Conservation (phyloP, 257 asterid species). For the Solanum chilense region DNA sequence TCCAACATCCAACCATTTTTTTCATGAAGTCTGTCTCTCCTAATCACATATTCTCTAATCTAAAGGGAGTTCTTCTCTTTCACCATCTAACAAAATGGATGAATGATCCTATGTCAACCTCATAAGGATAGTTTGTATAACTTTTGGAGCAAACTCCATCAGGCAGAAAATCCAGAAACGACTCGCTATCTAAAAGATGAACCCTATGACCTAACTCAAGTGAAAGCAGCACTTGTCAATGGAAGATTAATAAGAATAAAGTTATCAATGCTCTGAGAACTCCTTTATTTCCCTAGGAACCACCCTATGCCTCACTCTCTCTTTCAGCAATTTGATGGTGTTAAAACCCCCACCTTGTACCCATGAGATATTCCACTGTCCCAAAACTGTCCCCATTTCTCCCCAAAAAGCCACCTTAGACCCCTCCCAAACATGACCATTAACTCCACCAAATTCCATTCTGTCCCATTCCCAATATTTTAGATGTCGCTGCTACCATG, state of each 20-base stretch:
- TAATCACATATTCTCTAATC: not conserved
- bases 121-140: not conserved
- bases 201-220: not conserved
- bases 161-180: not conserved
- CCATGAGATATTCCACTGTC: not conserved
- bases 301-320: not conserved
- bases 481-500: not conserved
- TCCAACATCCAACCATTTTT: not conserved
- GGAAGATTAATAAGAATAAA: not conserved
- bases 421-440: not conserved
- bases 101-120: not conserved
- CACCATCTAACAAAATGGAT: not conserved
- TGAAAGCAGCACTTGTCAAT: not conserved
- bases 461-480: not conserved
- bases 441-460: not conserved
- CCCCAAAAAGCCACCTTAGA: not conserved
- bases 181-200: not conserved
- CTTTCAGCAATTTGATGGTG: not conserved
- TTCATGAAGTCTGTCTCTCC: not conserved
- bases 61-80: not conserved
- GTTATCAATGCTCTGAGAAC: not conserved
- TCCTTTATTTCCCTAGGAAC: not conserved
- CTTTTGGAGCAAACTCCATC: not conserved
- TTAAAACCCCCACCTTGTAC: not conserved
- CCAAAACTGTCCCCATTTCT: not conserved